Evolutionary conservation across 352 stramenopile genomes (phyloP).

Genomic region (Pythium vanterpoolii): DNA sequence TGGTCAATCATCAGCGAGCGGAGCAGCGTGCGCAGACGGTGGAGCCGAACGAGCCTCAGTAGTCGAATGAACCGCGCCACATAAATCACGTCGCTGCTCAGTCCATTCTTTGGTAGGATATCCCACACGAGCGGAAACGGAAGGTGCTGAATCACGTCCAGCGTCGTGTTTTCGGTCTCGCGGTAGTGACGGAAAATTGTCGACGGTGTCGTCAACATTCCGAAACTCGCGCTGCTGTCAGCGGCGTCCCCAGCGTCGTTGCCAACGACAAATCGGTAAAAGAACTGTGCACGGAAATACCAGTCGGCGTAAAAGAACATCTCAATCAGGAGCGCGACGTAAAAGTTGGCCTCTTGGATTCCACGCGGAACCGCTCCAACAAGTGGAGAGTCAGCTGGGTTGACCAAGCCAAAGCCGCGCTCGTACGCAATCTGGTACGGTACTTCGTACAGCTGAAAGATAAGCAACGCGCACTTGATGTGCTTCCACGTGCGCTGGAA

Average conservation of each 20-base stretch:
- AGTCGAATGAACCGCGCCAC: constrained; percentile 38
- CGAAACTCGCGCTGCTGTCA: constrained; percentile 19
- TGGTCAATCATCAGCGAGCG: constrained; percentile 44
- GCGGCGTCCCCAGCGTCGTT: neutral
- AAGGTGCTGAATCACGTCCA: constrained; percentile 31
- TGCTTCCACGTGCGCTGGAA: constrained; percentile 23
- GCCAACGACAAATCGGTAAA: constrained; percentile 29
- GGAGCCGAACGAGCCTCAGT: constrained; percentile 44
- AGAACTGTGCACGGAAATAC: constrained; percentile 38
- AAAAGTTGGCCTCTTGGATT: constrained; percentile 39
- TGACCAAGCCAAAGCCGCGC: constrained; percentile 24
- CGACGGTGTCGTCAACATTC: constrained; percentile 10
- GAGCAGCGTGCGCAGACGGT: constrained; percentile 37
- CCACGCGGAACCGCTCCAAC: constrained; percentile 32
- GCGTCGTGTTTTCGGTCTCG: constrained; percentile 33
- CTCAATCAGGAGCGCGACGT: constrained; percentile 35
- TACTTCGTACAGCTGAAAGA: constrained; percentile 24
- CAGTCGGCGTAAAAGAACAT: constrained; percentile 60
- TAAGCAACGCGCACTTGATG: constrained; percentile 8
- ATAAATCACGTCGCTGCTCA: constrained; percentile 26
- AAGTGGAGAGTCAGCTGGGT: constrained; percentile 2
- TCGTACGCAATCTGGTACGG: constrained; percentile 31
- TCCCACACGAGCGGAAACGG: constrained; percentile 62
- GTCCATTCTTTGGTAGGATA: constrained; percentile 43
- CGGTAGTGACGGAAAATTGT: constrained; percentile 38